phyloP scores from a whole-genome alignment of 2,329 filamentous ascomycete genomes.

The Blumeria hordei region DNA sequence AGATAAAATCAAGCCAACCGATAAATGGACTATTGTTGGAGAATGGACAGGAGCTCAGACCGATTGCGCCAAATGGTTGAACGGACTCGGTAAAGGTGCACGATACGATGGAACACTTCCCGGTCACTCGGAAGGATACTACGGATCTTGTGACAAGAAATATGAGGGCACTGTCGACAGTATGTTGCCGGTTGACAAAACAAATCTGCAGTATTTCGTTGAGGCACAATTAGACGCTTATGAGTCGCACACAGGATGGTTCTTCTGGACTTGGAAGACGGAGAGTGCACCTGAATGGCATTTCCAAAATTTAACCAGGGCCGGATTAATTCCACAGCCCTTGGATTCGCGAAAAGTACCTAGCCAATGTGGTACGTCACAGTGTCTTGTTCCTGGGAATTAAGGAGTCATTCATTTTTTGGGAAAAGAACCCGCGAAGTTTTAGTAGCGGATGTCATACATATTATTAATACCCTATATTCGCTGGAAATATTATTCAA shows the following conservation, averaged over 20 bases:
- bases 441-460: too few species aligned
- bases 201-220: constrained; percentile 18
- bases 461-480: too few species aligned
- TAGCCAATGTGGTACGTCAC: constrained; percentile 10
- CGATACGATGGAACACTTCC: constrained; percentile 21
- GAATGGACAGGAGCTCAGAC: constrained; percentile 21
- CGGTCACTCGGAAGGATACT: constrained; percentile 14
- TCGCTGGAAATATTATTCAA: too few species aligned
- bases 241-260: constrained; percentile 17
- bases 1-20: constrained; percentile 14
- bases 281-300: constrained; percentile 20
- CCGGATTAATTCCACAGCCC: constrained; percentile 18
- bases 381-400: constrained; percentile 12
- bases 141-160: constrained; percentile 18
- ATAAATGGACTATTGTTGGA: constrained; percentile 18
- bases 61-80: constrained; percentile 22
- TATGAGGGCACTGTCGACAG: constrained; percentile 22
- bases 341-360: constrained; percentile 14
- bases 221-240: constrained; percentile 22
- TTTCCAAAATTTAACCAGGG: constrained; percentile 17
- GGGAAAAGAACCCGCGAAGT: too few species aligned
- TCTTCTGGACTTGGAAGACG: constrained; percentile 22
- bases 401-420: constrained; percentile 1
- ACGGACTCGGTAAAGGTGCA: constrained; percentile 34
- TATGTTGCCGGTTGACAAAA: constrained; percentile 15